Evolutionary conservation across 441 rosid genomes (phyloP), one percentile per base, ranked within the genome.

Genomic region (Sinapis alba): DNA sequence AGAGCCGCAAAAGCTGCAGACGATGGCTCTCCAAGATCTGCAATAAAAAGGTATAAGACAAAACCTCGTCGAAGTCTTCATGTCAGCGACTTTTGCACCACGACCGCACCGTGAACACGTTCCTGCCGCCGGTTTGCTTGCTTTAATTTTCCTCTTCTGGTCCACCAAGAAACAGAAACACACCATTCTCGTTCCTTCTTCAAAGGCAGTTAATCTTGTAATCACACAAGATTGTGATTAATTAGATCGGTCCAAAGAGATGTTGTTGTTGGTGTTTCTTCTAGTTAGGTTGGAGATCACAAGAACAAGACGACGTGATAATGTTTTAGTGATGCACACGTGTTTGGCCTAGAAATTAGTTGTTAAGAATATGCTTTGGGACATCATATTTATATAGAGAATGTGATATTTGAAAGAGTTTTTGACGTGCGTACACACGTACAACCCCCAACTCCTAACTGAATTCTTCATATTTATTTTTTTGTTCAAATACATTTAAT

Each of bases 151-250:
- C 75, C 62, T 75, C 68, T 59, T 81, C 62, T 86, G 91, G 68
- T 90, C 93, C 63, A 90, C 93, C 65, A 90, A 76, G 75, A 87
- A 90, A 66, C 90, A 88, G 61, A 88, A 83, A 64, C 81, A 89
- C 12, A 86, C 92, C 92, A 88, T 88, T 50, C 53, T 65, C 62
- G 30, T 15, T 28, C 30, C 36, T 61, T 59, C 60, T 66, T 45
- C 68, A 50, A 62, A 51, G 4, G 56, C 54, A 53, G 7, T 27
- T 11, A 26, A 51, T 56, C 47, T 41, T 27, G 19, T 27, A 12
- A 3, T 36, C 7, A 41, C 45, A 13, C 20, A 13, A 20, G 8
- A 62, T 24, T 36, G 21, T 12, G 28, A 51, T 72, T 18, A 43
- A 12, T 18, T 43, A 13, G 13, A 19, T 51, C 26, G 24, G 58